Conservation (phyloP, 2,329 filamentous ascomycete species). For the Chaetomiaceae sp. region DNA sequence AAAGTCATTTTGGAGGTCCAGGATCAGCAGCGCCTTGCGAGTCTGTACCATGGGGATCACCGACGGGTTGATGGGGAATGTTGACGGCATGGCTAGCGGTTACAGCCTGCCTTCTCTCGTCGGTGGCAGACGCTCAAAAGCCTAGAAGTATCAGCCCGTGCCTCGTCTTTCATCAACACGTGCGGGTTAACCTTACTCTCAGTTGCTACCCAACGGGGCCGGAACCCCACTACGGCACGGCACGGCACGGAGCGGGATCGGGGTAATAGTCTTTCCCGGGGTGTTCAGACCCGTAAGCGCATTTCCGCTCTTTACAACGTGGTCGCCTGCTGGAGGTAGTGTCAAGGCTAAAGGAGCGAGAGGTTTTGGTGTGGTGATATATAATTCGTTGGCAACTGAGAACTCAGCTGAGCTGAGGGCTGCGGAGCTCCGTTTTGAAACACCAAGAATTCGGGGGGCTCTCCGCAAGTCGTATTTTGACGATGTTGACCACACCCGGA, state of each 20-base stretch:
- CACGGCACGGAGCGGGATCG: background rate
- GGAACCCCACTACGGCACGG: slow-evolving; percentile 1
- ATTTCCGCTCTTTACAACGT: background rate
- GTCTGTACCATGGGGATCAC: slow-evolving; percentile 54
- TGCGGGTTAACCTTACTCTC: too few species aligned
- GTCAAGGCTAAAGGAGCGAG: too few species aligned
- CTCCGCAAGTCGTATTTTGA: background rate
- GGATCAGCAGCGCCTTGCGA: slow-evolving; percentile 68
- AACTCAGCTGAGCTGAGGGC: too few species aligned
- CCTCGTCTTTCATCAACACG: too few species aligned
- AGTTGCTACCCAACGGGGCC: too few species aligned
- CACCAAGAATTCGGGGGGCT: background rate
- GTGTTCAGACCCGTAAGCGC: background rate
- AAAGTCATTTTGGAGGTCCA: slow-evolving; percentile 92
- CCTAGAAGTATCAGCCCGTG: too few species aligned
- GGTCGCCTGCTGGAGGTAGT: too few species aligned
- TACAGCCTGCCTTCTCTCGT: background rate
- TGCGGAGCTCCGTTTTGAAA: background rate
- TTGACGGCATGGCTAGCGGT: slow-evolving; percentile 27
- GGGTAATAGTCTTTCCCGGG: background rate
- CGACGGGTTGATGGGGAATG: slow-evolving; percentile 55
- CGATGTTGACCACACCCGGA: background rate
- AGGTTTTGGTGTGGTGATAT: too few species aligned
- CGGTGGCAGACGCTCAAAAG: too few species aligned
- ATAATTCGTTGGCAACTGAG: too few species aligned